phyloP scores from a whole-genome alignment of 2,329 filamentous ascomycete species.

The Diplodia seriata region DNA sequence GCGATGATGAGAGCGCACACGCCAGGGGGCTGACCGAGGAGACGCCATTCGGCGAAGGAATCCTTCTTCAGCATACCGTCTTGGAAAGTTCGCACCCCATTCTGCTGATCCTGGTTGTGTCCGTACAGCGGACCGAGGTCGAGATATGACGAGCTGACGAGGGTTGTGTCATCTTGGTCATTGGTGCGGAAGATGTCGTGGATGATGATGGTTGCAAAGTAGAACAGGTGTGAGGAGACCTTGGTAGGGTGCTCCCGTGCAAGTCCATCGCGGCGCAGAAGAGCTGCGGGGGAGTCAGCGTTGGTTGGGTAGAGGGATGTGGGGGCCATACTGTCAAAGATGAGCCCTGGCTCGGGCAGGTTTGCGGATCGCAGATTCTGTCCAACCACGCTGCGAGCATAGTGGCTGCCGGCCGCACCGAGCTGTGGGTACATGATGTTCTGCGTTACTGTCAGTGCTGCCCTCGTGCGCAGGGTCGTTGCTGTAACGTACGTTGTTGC shows the following conservation, averaged over 20 bases:
- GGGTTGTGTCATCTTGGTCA: slow-evolving; percentile 64
- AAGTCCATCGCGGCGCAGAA: slow-evolving; percentile 59
- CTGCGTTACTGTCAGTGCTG: slow-evolving; percentile 45
- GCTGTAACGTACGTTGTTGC: slow-evolving; percentile 41
- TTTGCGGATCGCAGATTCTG: slow-evolving; percentile 57
- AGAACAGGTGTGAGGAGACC: slow-evolving; percentile 74
- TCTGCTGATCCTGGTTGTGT: slow-evolving; percentile 66
- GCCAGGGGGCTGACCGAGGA: slow-evolving; percentile 67
- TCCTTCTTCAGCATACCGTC: slow-evolving; percentile 70
- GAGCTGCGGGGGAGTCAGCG: slow-evolving; percentile 68
- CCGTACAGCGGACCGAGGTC: slow-evolving; percentile 74
- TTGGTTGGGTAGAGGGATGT: slow-evolving; percentile 61
- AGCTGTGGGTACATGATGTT: slow-evolving; percentile 66
- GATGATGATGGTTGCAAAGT: slow-evolving; percentile 67
- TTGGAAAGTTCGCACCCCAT: slow-evolving; percentile 66
- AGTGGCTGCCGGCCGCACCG: slow-evolving; percentile 65
- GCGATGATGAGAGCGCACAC: slow-evolving; percentile 68
- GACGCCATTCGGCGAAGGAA: slow-evolving; percentile 66
- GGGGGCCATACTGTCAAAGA: slow-evolving; percentile 17
- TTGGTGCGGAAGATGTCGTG: slow-evolving; percentile 66
- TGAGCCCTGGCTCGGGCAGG: slow-evolving; percentile 12
- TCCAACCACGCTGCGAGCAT: slow-evolving; percentile 67
- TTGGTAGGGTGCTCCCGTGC: slow-evolving; percentile 67
- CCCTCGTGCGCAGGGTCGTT: slow-evolving; percentile 32
- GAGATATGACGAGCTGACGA: slow-evolving; percentile 71